phyloP scores from a whole-genome alignment of 768 basidiomycete species.

The Leccinum rimulosum region DNA sequence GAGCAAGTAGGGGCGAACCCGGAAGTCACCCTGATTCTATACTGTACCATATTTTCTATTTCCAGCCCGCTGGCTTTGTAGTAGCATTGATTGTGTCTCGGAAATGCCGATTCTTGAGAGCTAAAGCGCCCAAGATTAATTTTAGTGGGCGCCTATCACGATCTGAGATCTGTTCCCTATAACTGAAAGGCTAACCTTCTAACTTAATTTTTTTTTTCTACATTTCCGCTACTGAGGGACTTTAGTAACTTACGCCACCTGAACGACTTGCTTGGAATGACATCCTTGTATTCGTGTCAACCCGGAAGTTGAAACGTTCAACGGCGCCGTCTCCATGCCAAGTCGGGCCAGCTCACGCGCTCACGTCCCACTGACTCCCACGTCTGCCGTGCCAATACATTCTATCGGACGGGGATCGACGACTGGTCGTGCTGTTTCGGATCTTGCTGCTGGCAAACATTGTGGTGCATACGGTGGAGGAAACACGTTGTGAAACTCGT shows the following conservation, averaged over 20 bases:
- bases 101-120: not conserved
- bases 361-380: not conserved
- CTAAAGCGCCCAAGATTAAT: not conserved
- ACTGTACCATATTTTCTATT: not conserved
- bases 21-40: not conserved
- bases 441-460: not conserved
- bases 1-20: conserved; percentile 14
- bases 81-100: not conserved
- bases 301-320: not conserved
- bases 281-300: not conserved
- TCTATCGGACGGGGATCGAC: not conserved
- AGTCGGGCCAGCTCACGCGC: not conserved
- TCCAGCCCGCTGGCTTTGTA: not conserved
- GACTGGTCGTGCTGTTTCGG: not conserved
- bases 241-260: not conserved
- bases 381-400: not conserved
- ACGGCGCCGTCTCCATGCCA: not conserved
- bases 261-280: not conserved
- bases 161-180: conserved; percentile 19
- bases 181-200: conserved; percentile 22
- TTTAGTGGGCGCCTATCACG: not conserved
- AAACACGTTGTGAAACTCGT: not conserved
- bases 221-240: not conserved
- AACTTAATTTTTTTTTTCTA: conserved; percentile 3
- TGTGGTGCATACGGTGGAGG: not conserved